These are phyloP conservation scores for Globisporangium irregulare DNA, from an alignment of 352 stramenopile genomes.

Conservation along the genomic window DNA sequence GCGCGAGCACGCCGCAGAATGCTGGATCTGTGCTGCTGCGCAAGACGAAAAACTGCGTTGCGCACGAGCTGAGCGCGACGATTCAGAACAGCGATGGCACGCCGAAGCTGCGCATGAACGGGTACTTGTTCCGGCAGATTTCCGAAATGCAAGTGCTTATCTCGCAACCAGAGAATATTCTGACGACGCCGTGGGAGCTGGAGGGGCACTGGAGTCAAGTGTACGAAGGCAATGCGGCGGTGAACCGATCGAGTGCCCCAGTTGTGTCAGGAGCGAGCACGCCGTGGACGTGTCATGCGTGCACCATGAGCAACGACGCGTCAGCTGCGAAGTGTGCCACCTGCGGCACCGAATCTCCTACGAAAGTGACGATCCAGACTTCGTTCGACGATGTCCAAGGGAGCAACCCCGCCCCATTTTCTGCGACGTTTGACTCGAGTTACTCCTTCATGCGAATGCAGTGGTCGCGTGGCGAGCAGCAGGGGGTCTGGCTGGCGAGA, in stretches of 20 bases:
- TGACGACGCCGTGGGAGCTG: conserved; percentile 38
- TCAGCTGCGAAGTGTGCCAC: conserved; percentile 61
- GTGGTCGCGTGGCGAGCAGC: conserved; percentile 81
- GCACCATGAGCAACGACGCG: conserved; percentile 75
- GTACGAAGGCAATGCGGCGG: conserved; percentile 27
- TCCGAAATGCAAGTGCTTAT: conserved; percentile 50
- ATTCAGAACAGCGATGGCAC: conserved; percentile 46
- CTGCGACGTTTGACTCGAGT: conserved; percentile 48
- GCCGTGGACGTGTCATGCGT: conserved; percentile 69
- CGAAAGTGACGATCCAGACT: conserved; percentile 30
- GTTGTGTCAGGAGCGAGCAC: conserved; percentile 24
- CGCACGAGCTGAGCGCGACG: conserved; percentile 55
- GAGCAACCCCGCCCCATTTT: conserved; percentile 77
- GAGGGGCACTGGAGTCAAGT: conserved; percentile 82
- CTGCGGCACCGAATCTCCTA: conserved; percentile 59
- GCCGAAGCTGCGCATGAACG: conserved; percentile 55
- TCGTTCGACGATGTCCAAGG: conserved; percentile 37
- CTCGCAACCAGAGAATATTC: conserved; percentile 24
- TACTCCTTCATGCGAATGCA: conserved; percentile 74
- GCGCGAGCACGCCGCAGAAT: conserved; percentile 37
- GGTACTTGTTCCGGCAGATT: conserved; percentile 51
- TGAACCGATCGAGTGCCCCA: conserved; percentile 14
- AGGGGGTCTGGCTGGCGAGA: conserved; percentile 74
- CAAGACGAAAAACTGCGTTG: conserved; percentile 53
- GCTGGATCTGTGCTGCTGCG: conserved; percentile 67